Conservation (phyloP, 2,329 filamentous ascomycete genomes). For the Zymoseptoria pseudotritici region DNA sequence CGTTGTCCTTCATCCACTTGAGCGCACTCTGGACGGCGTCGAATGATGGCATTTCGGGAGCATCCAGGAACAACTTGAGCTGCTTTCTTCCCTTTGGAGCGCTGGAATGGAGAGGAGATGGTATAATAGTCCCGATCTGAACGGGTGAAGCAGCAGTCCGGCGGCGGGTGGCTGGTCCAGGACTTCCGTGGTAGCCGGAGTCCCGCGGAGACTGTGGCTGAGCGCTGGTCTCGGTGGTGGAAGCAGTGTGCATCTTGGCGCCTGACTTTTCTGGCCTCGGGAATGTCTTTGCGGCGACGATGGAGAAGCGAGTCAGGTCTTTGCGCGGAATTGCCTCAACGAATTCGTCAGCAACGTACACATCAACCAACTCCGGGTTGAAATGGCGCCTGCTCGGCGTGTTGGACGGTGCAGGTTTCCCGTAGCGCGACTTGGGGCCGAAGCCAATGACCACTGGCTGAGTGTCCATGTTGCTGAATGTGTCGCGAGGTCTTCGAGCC, state of each 20-base stretch:
- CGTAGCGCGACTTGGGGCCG: neutral
- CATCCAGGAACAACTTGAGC: slow-evolving; percentile 8
- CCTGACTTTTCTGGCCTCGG: neutral
- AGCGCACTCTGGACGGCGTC: slow-evolving; percentile 7
- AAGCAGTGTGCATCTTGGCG: no score
- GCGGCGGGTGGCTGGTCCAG: no score
- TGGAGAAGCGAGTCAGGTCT: slow-evolving; percentile 13
- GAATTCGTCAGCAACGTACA: slow-evolving; percentile 7
- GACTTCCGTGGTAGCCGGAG: neutral
- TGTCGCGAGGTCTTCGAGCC: neutral
- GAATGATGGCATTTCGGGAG: slow-evolving; percentile 4
- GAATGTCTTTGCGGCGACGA: slow-evolving; percentile 6
- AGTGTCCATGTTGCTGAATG: neutral
- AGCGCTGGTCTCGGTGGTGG: neutral
- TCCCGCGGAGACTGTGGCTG: neutral
- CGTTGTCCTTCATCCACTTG: slow-evolving; percentile 19
- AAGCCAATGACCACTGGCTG: neutral
- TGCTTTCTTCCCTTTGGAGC: neutral
- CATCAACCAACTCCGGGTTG: slow-evolving; percentile 6
- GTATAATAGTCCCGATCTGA: neutral
- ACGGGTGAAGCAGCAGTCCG: no score
- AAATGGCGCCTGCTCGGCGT: neutral
- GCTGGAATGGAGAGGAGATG: neutral
- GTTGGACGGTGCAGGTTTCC: neutral
- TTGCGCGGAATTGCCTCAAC: slow-evolving; percentile 6